phyloP scores from a whole-genome alignment of 352 stramenopile genomes.

The Phytophthora agathidicida region DNA sequence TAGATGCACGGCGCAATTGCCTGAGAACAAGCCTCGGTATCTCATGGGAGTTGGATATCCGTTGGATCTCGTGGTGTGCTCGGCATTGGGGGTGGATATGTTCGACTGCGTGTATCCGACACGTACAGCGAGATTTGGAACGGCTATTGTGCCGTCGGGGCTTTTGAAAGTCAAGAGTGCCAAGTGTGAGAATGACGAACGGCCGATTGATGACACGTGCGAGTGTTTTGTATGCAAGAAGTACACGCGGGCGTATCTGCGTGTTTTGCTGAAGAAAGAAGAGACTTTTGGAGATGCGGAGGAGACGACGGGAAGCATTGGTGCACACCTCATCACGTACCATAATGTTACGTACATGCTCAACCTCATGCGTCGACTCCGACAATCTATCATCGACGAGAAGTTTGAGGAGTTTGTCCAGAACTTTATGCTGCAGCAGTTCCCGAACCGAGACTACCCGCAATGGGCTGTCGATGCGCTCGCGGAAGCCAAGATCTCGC shows the following conservation, averaged over 20 bases:
- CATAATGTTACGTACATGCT: constrained; percentile 91
- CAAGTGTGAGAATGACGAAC: constrained; percentile 58
- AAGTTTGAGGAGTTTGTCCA: constrained; percentile 76
- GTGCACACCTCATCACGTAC: constrained; percentile 73
- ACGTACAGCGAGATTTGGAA: constrained; percentile 95
- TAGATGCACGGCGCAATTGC: constrained; percentile 74
- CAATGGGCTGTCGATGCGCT: constrained; percentile 78
- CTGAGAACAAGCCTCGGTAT: constrained; percentile 95
- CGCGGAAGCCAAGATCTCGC: constrained; percentile 55
- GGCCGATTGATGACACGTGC: constrained; percentile 74
- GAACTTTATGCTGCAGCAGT: constrained; percentile 82
- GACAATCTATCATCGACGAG: constrained; percentile 78
- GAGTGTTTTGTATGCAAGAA: constrained; percentile 76
- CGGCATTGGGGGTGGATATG: constrained; percentile 97
- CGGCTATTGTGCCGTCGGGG: constrained; percentile 85
- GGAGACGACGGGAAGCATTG: constrained; percentile 47
- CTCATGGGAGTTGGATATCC: constrained; percentile 99
- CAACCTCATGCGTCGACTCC: constrained; percentile 70
- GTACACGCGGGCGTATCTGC: constrained; percentile 76
- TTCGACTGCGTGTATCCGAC: constrained; percentile 98
- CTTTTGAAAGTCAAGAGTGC: constrained; percentile 75
- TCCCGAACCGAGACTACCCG: constrained; percentile 56
- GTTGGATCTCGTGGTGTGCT: constrained; percentile 97
- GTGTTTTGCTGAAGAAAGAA: constrained; percentile 77
- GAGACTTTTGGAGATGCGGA: constrained; percentile 39